These are phyloP conservation scores for Spencermartinsiella ligniputridi DNA, from an alignment of 1,139 yeast genomes.

Conservation along the genomic window DNA sequence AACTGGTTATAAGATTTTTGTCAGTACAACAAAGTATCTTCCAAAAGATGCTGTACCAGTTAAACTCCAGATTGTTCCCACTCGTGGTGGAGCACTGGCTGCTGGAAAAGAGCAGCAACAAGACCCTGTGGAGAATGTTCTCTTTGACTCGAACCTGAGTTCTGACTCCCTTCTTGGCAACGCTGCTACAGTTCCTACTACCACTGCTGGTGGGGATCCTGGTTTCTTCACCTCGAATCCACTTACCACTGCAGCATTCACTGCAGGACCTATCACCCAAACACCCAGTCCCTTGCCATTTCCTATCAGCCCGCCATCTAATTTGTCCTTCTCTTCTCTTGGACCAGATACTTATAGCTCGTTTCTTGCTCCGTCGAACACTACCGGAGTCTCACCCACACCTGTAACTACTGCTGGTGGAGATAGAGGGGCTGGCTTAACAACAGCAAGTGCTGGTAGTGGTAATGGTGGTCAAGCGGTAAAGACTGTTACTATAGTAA, in stretches of 20 bases:
- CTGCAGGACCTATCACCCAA: too few species aligned
- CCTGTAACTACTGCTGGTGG: too few species aligned
- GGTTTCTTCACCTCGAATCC: too few species aligned
- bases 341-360: background rate
- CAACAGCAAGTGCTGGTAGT: too few species aligned
- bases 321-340: background rate
- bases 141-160: background rate
- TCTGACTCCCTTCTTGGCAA: slow-evolving; percentile 7
- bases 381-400: too few species aligned
- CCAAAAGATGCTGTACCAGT: background rate
- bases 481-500: background rate
- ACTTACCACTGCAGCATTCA: too few species aligned
- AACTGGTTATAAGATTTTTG: background rate
- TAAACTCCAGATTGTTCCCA: background rate
- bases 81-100: too few species aligned
- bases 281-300: too few species aligned
- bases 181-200: slow-evolving; percentile 7
- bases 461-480: too few species aligned
- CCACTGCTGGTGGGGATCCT: background rate
- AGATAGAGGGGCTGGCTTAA: too few species aligned
- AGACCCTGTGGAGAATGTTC: background rate
- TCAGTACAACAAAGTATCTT: background rate
- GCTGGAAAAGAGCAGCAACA: background rate
- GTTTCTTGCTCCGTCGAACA: too few species aligned
- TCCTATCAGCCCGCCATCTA: background rate